Evolutionary conservation across 768 basidiomycete species (phyloP), one percentile per base, ranked within the genome.

Genomic region (Mycena crocata): DNA sequence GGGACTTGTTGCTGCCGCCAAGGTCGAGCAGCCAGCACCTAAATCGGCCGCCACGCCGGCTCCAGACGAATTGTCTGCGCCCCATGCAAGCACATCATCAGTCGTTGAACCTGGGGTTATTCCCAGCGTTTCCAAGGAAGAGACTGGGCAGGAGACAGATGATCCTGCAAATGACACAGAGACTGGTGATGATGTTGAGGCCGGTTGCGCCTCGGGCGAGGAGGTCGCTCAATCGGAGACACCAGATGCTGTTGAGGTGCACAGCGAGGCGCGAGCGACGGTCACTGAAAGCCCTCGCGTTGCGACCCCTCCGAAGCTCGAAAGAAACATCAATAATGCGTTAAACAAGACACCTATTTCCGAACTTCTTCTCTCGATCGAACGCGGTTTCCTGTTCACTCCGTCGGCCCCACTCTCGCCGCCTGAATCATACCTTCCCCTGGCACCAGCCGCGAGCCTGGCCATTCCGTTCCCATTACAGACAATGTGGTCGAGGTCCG

Each of bases 341-440:
- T 9, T 23, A 13, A 58, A 39, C 60, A 86, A 82, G 66, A 92
- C 91, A 32, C 91, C 91, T 2, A 92, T 92, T 51, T 90, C 91
- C 9, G 80, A 86, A 12, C 83, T 92, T 32, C 77, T 89, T 48
- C 80, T 83, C 19, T 85, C 89, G 3, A 92, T 92, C 60, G 85
- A 92, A 68, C 85, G 83, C 19, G 91, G 90, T 34, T 92, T 92
- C 75, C 75, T 89, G n/a, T 84, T 87, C 69, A 88, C 89, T 5
- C 90, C 89, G 19, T 82, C 80, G n/a, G 83, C 86, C 1, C 88
- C 89, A 2, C 80, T 90, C 39, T 89, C 90, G 2, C 89, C 89
- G 21, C 85, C 86, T 28, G 80, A 85, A 60, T 79, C 82, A 32
- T 86, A 88, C 65, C 59, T 76, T 45, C 40, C 45, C 13, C 54